Conservation (phyloP, 345 rosid genomes). For the Hibiscus tridactylites region DNA sequence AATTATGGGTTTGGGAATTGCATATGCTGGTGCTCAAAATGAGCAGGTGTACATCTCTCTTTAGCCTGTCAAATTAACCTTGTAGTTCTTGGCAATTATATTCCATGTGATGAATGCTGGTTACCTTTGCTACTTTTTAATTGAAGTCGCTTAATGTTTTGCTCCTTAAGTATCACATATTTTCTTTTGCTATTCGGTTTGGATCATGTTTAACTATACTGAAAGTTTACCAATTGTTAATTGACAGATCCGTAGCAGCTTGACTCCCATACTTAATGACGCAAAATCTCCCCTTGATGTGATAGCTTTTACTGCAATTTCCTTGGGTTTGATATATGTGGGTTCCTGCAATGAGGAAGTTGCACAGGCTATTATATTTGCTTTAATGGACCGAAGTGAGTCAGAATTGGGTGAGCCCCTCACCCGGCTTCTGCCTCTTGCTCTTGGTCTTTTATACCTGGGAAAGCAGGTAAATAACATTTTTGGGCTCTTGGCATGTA, state of each 20-base stretch:
- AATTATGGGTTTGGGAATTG: slow-evolving; percentile 90
- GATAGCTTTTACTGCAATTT: slow-evolving; percentile 75
- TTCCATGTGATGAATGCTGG: not conserved
- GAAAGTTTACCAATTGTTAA: slow-evolving; percentile 9
- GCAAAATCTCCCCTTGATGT: slow-evolving; percentile 75
- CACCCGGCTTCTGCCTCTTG: slow-evolving; percentile 77
- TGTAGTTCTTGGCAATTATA: not conserved
- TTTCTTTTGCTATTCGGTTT: not conserved
- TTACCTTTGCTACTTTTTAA: not conserved
- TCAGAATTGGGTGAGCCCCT: slow-evolving; percentile 82
- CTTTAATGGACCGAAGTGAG: slow-evolving; percentile 78
- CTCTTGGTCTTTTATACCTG: slow-evolving; percentile 90
- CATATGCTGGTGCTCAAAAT: slow-evolving; percentile 88
- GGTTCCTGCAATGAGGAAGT: slow-evolving; percentile 97
- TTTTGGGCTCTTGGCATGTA: not conserved
- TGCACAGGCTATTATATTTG: slow-evolving; percentile 80
- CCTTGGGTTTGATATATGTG: slow-evolving; percentile 84
- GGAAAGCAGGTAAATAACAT: slow-evolving; percentile 73
- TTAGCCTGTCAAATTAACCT: not conserved
- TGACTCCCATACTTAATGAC: slow-evolving; percentile 64
- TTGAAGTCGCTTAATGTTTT: not conserved
- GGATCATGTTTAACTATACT: not conserved
- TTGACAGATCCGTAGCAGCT: slow-evolving; percentile 51
- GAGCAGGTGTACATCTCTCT: slow-evolving; percentile 36
- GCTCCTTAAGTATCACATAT: not conserved